phyloP scores from a whole-genome alignment of 2,329 filamentous ascomycete species.

The Aureobasidium sp. region DNA sequence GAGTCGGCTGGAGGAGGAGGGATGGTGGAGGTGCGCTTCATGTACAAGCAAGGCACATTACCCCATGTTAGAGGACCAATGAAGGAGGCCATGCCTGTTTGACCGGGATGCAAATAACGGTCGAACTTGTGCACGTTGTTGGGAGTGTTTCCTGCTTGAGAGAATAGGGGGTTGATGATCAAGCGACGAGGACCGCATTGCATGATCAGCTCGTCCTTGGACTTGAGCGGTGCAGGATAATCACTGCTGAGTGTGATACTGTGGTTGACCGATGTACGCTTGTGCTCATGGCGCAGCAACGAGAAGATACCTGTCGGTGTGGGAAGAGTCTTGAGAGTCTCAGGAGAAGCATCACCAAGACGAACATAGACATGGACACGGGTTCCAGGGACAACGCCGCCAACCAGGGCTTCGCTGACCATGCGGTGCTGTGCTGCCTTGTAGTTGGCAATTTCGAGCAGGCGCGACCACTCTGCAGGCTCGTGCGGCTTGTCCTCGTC shows the following conservation, averaged over 20 bases:
- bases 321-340: constrained; percentile 47
- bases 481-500: constrained; percentile 81
- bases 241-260: constrained; percentile 80
- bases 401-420: constrained; percentile 76
- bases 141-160: constrained; percentile 77
- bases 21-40: constrained; percentile 52
- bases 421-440: constrained; percentile 70
- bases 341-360: constrained; percentile 36
- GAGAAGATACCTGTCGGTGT: constrained; percentile 72
- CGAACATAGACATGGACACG: constrained; percentile 73
- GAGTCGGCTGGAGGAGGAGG: constrained; percentile 40
- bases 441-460: constrained; percentile 87
- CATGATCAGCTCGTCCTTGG: constrained; percentile 85
- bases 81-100: constrained; percentile 82
- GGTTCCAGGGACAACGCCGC: constrained; percentile 76
- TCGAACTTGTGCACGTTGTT: constrained; percentile 98
- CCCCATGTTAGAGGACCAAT: constrained; percentile 91
- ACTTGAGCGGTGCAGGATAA: constrained; percentile 67
- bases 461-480: constrained; percentile 79
- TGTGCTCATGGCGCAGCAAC: constrained; percentile 88
- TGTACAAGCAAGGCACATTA: constrained; percentile 81
- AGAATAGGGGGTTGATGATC: constrained; percentile 84
- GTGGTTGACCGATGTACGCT: constrained; percentile 82
- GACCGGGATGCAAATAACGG: constrained; percentile 83
- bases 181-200: constrained; percentile 86